Percentiles rank a stretch among this genome's conserved stretches.
Evolutionary conservation across 148 eudicot genomes (phyloP).

Genomic region (Selenicereus undatus): DNA sequence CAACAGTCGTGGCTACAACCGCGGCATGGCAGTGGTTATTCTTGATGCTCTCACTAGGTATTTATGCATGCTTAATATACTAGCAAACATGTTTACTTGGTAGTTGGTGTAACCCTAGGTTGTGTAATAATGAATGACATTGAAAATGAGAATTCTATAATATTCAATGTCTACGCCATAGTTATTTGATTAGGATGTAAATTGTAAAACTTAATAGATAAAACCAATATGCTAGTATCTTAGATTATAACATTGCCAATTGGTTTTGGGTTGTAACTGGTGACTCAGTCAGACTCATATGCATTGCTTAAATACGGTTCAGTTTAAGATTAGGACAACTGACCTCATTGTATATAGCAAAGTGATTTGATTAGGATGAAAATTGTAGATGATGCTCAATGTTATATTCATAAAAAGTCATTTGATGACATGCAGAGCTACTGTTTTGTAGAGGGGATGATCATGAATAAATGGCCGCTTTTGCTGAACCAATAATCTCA

Average conservation of each 20-base stretch:
- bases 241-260: too few species aligned
- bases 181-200: background rate
- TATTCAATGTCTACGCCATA: background rate
- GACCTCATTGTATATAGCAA: background rate
- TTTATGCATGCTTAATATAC: constrained; percentile 3
- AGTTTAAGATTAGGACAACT: background rate
- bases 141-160: background rate
- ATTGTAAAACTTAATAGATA: background rate
- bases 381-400: background rate
- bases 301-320: too few species aligned
- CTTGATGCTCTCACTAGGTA: constrained; percentile 93
- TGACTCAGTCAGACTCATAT: too few species aligned
- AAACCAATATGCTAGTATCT: background rate
- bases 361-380: background rate
- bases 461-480: too few species aligned
- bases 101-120: too few species aligned
- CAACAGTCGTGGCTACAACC: constrained; percentile 31
- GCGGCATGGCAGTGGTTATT: constrained; percentile 88
- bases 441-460: too few species aligned
- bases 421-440: background rate
- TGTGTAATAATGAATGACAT: background rate
- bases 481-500: too few species aligned
- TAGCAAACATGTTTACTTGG: background rate
- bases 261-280: too few species aligned
- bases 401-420: background rate